Evolutionary conservation across 768 basidiomycete genomes (phyloP).

Genomic region (Leccinum disarticulatum): DNA sequence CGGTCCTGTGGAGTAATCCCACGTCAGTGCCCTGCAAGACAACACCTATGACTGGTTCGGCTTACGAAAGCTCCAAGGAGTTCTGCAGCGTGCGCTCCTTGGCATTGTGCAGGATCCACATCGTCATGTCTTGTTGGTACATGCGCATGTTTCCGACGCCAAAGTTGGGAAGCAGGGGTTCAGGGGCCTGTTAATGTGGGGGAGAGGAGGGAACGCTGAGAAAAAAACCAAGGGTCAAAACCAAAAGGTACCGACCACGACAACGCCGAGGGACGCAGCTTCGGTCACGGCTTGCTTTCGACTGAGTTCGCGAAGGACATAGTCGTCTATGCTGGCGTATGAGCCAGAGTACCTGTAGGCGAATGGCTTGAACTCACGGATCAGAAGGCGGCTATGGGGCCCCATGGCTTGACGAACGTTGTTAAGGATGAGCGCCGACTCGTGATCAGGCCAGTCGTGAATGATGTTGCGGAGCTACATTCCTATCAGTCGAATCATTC

Average conservation of each 20-base stretch:
- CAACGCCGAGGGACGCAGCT: conserved; percentile 10
- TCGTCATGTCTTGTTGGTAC: conserved; percentile 33
- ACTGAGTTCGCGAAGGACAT: conserved; percentile 18
- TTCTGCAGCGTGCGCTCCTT: conserved; percentile 34
- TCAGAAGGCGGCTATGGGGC: conserved; percentile 31
- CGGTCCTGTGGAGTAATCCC: conserved; percentile 8
- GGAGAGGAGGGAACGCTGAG: neutral
- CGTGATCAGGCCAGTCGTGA: conserved; percentile 36
- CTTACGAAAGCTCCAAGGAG: conserved; percentile 31
- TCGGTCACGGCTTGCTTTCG: conserved; percentile 17
- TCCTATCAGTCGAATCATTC: neutral
- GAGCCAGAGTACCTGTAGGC: neutral
- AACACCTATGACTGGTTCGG: neutral
- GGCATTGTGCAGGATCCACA: conserved; percentile 32
- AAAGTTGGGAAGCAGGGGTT: conserved; percentile 34
- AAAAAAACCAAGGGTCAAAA: neutral
- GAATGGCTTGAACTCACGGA: conserved; percentile 24
- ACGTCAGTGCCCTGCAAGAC: conserved; percentile 4
- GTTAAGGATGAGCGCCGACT: conserved; percentile 25
- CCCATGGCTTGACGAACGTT: conserved; percentile 33
- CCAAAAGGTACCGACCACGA: conserved; percentile 13
- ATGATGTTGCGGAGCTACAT: conserved; percentile 25
- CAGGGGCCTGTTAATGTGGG: conserved; percentile 30
- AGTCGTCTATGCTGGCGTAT: conserved; percentile 20
- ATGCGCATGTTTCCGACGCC: conserved; percentile 30